phyloP scores from a whole-genome alignment of 371 early-diverging fungal species.

The Batrachochytrium dendrobatidis region DNA sequence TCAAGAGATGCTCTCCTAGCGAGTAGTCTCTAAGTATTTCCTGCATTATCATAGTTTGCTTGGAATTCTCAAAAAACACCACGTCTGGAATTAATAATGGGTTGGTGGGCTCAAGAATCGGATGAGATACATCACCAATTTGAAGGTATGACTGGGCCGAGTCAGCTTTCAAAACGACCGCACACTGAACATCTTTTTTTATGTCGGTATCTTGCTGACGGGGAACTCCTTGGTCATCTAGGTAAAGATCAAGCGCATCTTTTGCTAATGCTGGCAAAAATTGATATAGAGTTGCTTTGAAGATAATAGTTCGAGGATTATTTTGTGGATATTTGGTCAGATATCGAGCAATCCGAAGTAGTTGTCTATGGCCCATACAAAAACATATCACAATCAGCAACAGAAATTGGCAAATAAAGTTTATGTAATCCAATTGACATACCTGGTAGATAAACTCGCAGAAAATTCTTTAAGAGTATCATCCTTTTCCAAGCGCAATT shows the following conservation, averaged over 20 bases:
- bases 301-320: conserved; percentile 58
- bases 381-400: too few species aligned
- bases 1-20: conserved; percentile 58
- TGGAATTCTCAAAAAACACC: conserved; percentile 69
- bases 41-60: conserved; percentile 60
- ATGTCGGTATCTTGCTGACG: conserved; percentile 16
- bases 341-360: conserved; percentile 70
- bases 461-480: conserved; percentile 58
- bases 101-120: conserved; percentile 53
- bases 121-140: conserved; percentile 25
- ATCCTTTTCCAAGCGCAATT: conserved; percentile 54
- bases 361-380: conserved; percentile 40
- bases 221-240: conserved; percentile 53
- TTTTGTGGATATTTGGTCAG: conserved; percentile 62
- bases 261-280: conserved; percentile 68
- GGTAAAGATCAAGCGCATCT: conserved; percentile 57
- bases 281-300: conserved; percentile 64
- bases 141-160: conserved; percentile 8
- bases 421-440: too few species aligned
- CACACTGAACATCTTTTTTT: neutral
- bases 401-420: conserved; percentile 5
- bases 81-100: conserved; percentile 62
- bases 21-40: conserved; percentile 63
- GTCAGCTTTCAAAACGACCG: conserved; percentile 6
- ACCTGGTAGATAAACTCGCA: conserved; percentile 59